Conservation (phyloP, 1,139 yeast species). For the Geotrichum klebahnii region DNA sequence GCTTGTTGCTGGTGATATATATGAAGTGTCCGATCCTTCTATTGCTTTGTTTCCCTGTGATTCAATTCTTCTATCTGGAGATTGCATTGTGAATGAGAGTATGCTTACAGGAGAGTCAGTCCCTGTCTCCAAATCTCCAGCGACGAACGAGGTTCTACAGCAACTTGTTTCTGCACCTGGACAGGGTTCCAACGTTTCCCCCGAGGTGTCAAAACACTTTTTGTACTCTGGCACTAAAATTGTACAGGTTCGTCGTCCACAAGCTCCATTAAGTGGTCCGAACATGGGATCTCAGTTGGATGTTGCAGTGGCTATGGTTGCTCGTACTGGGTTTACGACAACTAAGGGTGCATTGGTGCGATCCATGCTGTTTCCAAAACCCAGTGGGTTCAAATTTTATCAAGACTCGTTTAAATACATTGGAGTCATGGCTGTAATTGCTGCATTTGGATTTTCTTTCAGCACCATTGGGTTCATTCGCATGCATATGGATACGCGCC, state of each 20-base stretch:
- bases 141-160: slow-evolving; percentile 57
- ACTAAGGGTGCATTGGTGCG: slow-evolving; percentile 94
- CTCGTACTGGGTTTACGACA: slow-evolving; percentile 88
- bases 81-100: slow-evolving; percentile 88
- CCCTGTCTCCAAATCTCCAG: slow-evolving; percentile 79
- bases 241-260: slow-evolving; percentile 69
- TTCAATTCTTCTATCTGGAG: slow-evolving; percentile 80
- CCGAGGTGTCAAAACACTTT: slow-evolving; percentile 65
- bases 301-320: slow-evolving; percentile 82
- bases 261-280: slow-evolving; percentile 1
- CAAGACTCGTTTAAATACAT: slow-evolving; percentile 91
- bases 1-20: slow-evolving; percentile 91
- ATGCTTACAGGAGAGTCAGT: slow-evolving; percentile 98
- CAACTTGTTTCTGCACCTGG: slow-evolving; percentile 39
- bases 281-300: slow-evolving; percentile 39
- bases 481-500: slow-evolving; percentile 61
- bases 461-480: slow-evolving; percentile 79
- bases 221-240: slow-evolving; percentile 85
- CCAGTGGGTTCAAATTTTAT: slow-evolving; percentile 88
- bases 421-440: slow-evolving; percentile 88
- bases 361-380: slow-evolving; percentile 94
- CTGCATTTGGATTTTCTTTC: slow-evolving; percentile 74
- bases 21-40: slow-evolving; percentile 85
- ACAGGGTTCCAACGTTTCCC: slow-evolving; percentile 53
- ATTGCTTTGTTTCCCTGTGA: slow-evolving; percentile 78